Evolutionary conservation across 805 yeast genomes (phyloP), one percentile per base, ranked within the genome.

Genomic region (Saccharomycopsis lassenensis): DNA sequence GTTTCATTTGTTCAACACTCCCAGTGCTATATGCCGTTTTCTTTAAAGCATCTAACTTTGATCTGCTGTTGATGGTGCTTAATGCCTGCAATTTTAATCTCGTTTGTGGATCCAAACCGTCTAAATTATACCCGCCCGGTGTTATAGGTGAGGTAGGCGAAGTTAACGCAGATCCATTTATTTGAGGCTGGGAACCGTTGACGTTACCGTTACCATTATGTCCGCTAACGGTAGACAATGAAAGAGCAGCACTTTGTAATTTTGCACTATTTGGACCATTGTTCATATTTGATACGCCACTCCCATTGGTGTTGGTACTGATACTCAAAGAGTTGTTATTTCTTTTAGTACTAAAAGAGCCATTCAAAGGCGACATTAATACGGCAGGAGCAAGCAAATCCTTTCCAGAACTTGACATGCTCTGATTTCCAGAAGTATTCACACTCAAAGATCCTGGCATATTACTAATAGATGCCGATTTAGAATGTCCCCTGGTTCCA

Each of bases 41-140:
- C 31, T 55, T 58, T 36, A 54, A 56, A 4, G 62, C 54, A 43
- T 63, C 69, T 20, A 63, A 49, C 30, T 58, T 55, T 3, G 54
- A 74, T 16, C 82, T 54, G 5, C 69, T 65, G 52, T 72, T 72
- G 43, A 75, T 76, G 2, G 84, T 76, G 18, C 77, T 69, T 38
- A 77, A 61, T 0, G 84, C 84, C 4, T 80, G 79, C 45, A 77
- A 57, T 50, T 77, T 77, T 54, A 70, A 56, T n/a, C 71, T 69
- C 21, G 66, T 63, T 6, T 35, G 36, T 10, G 44, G 46, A 35
- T 43, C 46, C 19, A 43, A 35, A 20, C 36, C 39, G 23, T 30
- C 42, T 20, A 45, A 22, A 23, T 45, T 44, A 17, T 40, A 37
- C n/a, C 37, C 41, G 12, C 35, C 46, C 17, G 37, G 44, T 12